These are phyloP conservation scores for Nakazawaea ambrosiae DNA, from an alignment of 805 yeast genomes.

Conservation along the genomic window DNA sequence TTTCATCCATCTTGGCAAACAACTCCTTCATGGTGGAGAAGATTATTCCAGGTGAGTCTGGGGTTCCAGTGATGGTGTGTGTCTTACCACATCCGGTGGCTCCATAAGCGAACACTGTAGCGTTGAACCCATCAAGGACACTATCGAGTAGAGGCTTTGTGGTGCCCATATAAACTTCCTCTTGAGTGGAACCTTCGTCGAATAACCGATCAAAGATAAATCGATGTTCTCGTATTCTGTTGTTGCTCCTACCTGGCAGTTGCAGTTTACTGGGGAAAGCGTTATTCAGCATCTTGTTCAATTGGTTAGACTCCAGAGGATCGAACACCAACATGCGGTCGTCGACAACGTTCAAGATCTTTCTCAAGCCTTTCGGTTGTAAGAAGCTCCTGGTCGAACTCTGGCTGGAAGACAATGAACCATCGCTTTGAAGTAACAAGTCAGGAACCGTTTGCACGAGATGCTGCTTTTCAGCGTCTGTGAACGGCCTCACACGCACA, in stretches of 20 bases:
- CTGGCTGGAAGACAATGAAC: conserved; percentile 31
- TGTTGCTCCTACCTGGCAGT: conserved; percentile 11
- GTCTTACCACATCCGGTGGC: conserved; percentile 99
- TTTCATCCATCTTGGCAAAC: conserved; percentile 50
- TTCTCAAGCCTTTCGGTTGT: conserved; percentile 50
- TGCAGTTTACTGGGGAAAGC: conserved; percentile 12
- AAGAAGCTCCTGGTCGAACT: conserved; percentile 11
- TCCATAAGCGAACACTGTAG: conserved; percentile 93
- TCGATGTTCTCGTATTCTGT: conserved; percentile 62
- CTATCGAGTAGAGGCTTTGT: conserved; percentile 67
- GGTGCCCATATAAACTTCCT: conserved; percentile 59
- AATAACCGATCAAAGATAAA: conserved; percentile 80
- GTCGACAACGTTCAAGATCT: conserved; percentile 73
- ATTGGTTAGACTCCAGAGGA: conserved; percentile 69
- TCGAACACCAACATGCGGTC: conserved; percentile 83
- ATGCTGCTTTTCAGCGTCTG: conserved; percentile 44
- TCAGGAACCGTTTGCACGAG: conserved; percentile 24
- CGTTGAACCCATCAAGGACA: conserved; percentile 78
- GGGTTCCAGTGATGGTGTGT: conserved; percentile 76
- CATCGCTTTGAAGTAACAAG: conserved; percentile 44
- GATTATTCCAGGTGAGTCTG: conserved; percentile 70
- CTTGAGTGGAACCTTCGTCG: conserved; percentile 58
- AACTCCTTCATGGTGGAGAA: conserved; percentile 73
- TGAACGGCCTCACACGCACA: conserved; percentile 82
- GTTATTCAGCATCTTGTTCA: conserved; percentile 38